Evolutionary conservation across 192 early-diverging fungal species (phyloP), one percentile per base, ranked within the genome.

Genomic region (Spizellomyces sp.): DNA sequence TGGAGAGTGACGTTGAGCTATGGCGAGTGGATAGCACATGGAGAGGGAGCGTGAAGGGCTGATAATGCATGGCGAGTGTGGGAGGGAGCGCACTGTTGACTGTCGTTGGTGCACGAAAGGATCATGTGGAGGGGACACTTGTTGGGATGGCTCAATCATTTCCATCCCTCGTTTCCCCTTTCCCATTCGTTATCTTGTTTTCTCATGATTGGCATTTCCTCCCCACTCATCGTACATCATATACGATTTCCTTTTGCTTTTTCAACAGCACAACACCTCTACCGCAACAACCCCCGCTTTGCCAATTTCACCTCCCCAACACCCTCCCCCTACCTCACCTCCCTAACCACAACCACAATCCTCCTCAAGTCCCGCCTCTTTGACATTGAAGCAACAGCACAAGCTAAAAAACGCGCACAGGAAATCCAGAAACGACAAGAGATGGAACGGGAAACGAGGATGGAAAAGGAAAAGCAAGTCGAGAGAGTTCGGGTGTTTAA

Each of bases 251-350:
- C 27, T 36, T 3, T 36, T 36, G 0, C 3, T 36, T 50, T 21
- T 54, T 15, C 36, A 46, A 43, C n/a, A 87, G 86, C 82, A n/a
- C 86, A 88, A 71, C 81, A 74, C 66, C 58, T 88, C 8, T 86
- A 83, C 68, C 67, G 86, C 45, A 86, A 86, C 72, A 86, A 86
- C 64, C 84, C 86, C 17, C 72, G 77, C 27, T 82, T 83, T 68
- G 67, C 79, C 52, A 83, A 83, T 55, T 73, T 72, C 45, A 9
- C 78, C 12, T 68, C 72, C 47, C 36, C 73, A 17, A 71, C 62
- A 0, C 62, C 76, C 8, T 71, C 73, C 4, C 74, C 80, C 3
- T 88, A 88, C 60, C 45, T 73, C 42, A 63, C 77, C 45, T 63
- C 69, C 48, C 36, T 88, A 46, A 57, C 48, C n/a, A 21, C 70